phyloP scores from a whole-genome alignment of 176 grass and related monocot genomes.

The Raddia guianensis region DNA sequence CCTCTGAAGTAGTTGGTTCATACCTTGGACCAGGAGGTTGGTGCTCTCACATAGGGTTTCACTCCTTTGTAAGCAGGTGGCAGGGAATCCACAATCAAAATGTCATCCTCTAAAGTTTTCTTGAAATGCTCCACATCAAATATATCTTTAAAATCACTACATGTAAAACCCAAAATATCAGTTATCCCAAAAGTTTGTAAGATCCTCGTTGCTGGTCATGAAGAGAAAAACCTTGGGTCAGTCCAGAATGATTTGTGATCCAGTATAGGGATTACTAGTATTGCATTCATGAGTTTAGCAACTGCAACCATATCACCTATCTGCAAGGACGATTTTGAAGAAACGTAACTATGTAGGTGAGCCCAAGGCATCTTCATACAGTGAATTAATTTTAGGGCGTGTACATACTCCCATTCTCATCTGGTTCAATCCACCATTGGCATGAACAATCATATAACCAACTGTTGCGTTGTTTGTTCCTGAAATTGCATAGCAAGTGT shows the following conservation, averaged over 20 bases:
- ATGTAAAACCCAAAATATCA: slow-evolving; percentile 38
- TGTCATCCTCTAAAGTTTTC: slow-evolving; percentile 71
- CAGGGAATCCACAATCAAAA: slow-evolving; percentile 69
- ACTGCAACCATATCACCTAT: slow-evolving; percentile 87
- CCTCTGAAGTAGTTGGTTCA: slow-evolving; percentile 29
- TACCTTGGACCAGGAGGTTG: slow-evolving; percentile 90
- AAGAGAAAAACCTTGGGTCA: slow-evolving; percentile 59
- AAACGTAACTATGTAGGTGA: slow-evolving; percentile 9
- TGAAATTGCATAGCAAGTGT: slow-evolving; percentile 28
- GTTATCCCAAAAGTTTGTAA: slow-evolving; percentile 19
- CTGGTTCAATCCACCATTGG: slow-evolving; percentile 87
- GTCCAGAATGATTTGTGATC: slow-evolving; percentile 90
- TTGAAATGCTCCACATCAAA: slow-evolving; percentile 85
- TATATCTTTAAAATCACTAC: slow-evolving; percentile 93
- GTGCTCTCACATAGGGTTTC: slow-evolving; percentile 62
- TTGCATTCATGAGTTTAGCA: slow-evolving; percentile 86
- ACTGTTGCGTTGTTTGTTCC: slow-evolving; percentile 43
- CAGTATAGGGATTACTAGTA: slow-evolving; percentile 68
- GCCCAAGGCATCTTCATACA: slow-evolving; percentile 18
- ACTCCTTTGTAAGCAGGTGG: slow-evolving; percentile 56
- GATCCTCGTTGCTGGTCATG: slow-evolving; percentile 4
- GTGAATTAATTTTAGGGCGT: not conserved
- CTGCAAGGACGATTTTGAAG: slow-evolving; percentile 48
- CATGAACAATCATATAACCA: slow-evolving; percentile 67
- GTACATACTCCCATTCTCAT: slow-evolving; percentile 81